Evolutionary conservation across 306 rosid species (phyloP).

Genomic region (Vigna angularis): DNA sequence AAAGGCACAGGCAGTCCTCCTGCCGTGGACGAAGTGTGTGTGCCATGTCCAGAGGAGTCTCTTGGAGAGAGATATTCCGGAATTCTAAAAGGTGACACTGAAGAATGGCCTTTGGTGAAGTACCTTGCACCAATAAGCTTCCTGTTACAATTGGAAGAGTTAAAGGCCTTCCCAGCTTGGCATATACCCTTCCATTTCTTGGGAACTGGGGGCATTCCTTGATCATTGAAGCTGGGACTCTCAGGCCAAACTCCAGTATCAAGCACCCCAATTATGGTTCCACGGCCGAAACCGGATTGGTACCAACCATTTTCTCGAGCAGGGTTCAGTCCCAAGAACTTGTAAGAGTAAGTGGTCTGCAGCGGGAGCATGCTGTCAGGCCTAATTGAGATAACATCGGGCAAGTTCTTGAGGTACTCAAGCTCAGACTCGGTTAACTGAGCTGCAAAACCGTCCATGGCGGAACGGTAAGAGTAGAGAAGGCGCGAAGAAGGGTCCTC

Average conservation of each 20-base stretch:
- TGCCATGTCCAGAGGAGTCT: conserved; percentile 90
- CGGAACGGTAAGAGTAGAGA: conserved; percentile 81
- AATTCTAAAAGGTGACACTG: conserved; percentile 59
- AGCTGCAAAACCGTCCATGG: conserved; percentile 94
- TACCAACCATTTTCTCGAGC: conserved; percentile 64
- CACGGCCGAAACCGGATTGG: conserved; percentile 70
- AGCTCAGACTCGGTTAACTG: conserved; percentile 72
- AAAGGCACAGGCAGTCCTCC: conserved; percentile 68
- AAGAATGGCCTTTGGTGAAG: conserved; percentile 79
- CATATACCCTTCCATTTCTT: conserved; percentile 82
- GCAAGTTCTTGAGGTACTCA: conserved; percentile 57
- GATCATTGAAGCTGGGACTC: conserved; percentile 83
- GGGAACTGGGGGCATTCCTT: conserved; percentile 79
- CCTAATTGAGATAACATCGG: conserved; percentile 75
- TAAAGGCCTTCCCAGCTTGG: conserved; percentile 78
- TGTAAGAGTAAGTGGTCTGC: conserved; percentile 89
- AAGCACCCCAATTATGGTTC: conserved; percentile 84
- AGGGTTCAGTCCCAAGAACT: conserved; percentile 76
- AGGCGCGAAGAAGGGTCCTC: conserved; percentile 74
- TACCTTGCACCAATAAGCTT: conserved; percentile 94
- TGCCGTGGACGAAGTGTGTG: conserved; percentile 87
- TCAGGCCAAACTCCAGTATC: conserved; percentile 98
- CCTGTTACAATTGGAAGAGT: conserved; percentile 71
- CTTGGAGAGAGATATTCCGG: conserved; percentile 81
- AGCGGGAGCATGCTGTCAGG: conserved; percentile 62